Conservation (phyloP, 2,329 filamentous ascomycete species). For the Sclerotinia glacialis region DNA sequence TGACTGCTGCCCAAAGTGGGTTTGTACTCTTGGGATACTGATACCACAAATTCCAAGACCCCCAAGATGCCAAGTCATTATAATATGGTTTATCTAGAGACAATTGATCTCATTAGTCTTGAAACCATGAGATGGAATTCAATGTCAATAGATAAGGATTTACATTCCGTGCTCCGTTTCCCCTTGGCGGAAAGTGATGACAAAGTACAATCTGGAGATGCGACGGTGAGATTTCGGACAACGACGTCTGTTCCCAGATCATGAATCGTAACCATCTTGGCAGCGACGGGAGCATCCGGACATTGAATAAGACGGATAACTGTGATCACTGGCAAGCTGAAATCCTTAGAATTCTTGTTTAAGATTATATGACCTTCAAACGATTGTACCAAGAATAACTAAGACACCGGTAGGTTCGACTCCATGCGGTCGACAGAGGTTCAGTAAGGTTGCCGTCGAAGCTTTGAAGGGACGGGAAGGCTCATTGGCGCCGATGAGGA, state of each 20-base stretch:
- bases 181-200: not conserved
- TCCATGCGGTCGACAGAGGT: not conserved
- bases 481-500: not conserved
- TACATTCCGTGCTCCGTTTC: not conserved
- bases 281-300: not conserved
- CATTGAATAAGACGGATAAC: not conserved
- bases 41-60: conserved; percentile 1
- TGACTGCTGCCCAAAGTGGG: conserved; percentile 6
- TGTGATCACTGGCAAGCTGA: not conserved
- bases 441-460: not conserved
- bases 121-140: not conserved
- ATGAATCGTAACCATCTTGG: conserved; percentile 3
- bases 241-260: not conserved
- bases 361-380: not conserved
- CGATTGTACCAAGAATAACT: not conserved
- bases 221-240: not conserved
- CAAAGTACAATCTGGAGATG: not conserved
- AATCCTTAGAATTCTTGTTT: not conserved
- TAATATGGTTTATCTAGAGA: not conserved
- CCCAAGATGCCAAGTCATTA: conserved; percentile 9
- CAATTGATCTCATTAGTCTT: conserved; percentile 1
- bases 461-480: no score
- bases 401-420: not conserved
- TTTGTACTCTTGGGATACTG: not conserved
- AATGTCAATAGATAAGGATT: conserved; percentile 14